These are phyloP conservation scores for Capsicum pubescens DNA, from an alignment of 257 asterid species.

Conservation along the genomic window DNA sequence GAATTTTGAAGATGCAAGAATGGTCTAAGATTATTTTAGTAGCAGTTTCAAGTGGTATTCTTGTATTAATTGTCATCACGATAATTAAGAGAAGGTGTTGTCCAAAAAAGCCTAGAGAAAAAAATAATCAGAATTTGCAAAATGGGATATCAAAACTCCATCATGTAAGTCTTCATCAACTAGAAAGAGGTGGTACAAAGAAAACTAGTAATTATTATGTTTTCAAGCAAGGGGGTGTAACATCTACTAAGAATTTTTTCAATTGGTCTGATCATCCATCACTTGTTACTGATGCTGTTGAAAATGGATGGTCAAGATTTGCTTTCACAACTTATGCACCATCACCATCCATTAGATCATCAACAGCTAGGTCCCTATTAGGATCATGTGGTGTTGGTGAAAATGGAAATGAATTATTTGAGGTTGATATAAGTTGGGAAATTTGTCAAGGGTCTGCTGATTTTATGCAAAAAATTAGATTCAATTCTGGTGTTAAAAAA, in stretches of 20 bases:
- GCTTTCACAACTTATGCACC: conserved; percentile 54
- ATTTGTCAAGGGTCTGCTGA: conserved; percentile 85
- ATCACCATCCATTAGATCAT: conserved; percentile 57
- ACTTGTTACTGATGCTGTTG: conserved; percentile 81
- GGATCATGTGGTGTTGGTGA: conserved; percentile 51
- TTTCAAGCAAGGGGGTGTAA: conserved; percentile 46
- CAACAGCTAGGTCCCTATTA: conserved; percentile 51
- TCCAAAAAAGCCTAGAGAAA: conserved; percentile 7
- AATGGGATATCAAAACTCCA: conserved; percentile 66
- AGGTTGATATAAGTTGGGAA: conserved; percentile 74
- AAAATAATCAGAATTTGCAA: conserved; percentile 40
- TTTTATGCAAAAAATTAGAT: conserved; percentile 75
- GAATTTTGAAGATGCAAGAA: conserved; percentile 46
- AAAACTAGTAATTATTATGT: conserved; percentile 44
- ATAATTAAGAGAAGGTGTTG: conserved; percentile 39
- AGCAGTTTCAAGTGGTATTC: conserved; percentile 37
- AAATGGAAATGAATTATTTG: conserved; percentile 35
- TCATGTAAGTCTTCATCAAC: conserved; percentile 63
- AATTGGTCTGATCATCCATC: conserved; percentile 88
- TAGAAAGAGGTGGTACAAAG: conserved; percentile 42
- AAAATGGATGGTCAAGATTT: conserved; percentile 91
- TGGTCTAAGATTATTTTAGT: conserved; percentile 47
- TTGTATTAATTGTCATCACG: conserved; percentile 36
- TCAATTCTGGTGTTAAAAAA: conserved; percentile 49
- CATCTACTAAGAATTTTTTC: conserved; percentile 47